These are phyloP conservation scores for Fraxinus dipetala DNA, from an alignment of 305 asterid species.

Conservation along the genomic window DNA sequence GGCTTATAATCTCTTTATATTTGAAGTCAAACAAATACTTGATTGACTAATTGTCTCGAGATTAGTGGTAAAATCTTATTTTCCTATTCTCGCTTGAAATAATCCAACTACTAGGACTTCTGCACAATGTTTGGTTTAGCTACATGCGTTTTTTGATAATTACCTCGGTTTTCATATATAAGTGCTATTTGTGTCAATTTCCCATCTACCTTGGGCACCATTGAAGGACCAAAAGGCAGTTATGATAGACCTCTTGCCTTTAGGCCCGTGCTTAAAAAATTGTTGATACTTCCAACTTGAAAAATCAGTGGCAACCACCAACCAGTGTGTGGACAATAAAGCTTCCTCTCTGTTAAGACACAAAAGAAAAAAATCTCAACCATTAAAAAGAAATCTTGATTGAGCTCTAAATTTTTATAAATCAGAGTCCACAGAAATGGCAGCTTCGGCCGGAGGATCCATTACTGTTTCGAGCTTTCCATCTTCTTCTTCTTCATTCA, in stretches of 20 bases:
- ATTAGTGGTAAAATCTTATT: too few relatives aligned
- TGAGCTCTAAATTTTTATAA: slow-evolving; percentile 3
- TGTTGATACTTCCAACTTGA: slow-evolving; percentile 9
- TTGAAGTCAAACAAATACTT: too few relatives aligned
- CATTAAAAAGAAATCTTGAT: slow-evolving; percentile 13
- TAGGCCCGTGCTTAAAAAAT: neutral
- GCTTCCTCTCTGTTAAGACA: slow-evolving; percentile 31
- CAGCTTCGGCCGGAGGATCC: slow-evolving; percentile 38
- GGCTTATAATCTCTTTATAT: too few relatives aligned
- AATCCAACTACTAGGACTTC: too few relatives aligned
- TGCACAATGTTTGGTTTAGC: too few relatives aligned
- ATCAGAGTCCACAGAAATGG: slow-evolving; percentile 25
- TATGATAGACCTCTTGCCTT: too few relatives aligned
- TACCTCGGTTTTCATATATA: too few relatives aligned
- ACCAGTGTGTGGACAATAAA: slow-evolving; percentile 34
- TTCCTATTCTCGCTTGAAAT: too few relatives aligned
- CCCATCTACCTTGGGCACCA: neutral
- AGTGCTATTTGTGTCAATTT: neutral
- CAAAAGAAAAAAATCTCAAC: slow-evolving; percentile 8
- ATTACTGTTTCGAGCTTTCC: slow-evolving; percentile 41
- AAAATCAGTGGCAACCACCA: slow-evolving; percentile 42
- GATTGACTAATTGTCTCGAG: too few relatives aligned
- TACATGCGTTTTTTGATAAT: too few relatives aligned
- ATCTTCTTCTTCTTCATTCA: slow-evolving; percentile 23
- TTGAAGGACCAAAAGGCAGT: neutral